These are phyloP conservation scores for Candida xyloterini DNA, from an alignment of 805 yeast genomes.

Conservation along the genomic window DNA sequence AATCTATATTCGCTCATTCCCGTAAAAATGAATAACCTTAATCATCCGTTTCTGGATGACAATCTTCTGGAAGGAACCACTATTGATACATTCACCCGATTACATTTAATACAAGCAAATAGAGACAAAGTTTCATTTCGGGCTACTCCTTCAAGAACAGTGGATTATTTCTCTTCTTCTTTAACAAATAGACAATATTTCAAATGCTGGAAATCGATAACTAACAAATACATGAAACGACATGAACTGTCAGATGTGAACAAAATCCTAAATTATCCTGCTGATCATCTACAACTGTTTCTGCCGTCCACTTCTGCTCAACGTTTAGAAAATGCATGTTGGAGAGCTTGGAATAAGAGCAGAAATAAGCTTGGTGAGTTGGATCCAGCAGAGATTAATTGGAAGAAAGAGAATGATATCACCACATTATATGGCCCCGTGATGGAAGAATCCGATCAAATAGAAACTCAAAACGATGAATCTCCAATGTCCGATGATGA, in stretches of 20 bases:
- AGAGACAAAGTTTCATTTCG: constrained; percentile 9
- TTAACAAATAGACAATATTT: constrained; percentile 36
- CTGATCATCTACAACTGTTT: constrained; percentile 34
- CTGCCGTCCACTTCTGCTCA: constrained; percentile 34
- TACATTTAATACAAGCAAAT: constrained; percentile 25
- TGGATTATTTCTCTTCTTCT: constrained; percentile 41
- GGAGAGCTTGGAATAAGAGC: constrained; percentile 95
- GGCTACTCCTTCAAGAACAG: constrained; percentile 27
- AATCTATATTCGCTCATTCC: no score
- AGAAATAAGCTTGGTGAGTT: constrained; percentile 51
- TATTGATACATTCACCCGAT: constrained; percentile 22
- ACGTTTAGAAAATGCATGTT: constrained; percentile 76
- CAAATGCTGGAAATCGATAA: constrained; percentile 42
- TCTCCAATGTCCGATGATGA: constrained; percentile 10
- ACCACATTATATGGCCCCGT: constrained; percentile 55
- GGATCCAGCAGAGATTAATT: constrained; percentile 45
- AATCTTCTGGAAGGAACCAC: constrained; percentile 24
- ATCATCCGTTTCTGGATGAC: constrained; percentile 33
- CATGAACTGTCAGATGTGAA: constrained; percentile 30
- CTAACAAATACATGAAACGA: constrained; percentile 35
- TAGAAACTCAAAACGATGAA: not conserved
- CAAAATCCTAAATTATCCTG: constrained; percentile 23
- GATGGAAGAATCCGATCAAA: constrained; percentile 16
- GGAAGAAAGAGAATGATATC: constrained; percentile 53
- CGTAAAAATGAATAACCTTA: constrained; percentile 9